A percentile compares a stretch with the other conserved stretches of the same genome.
phyloP scores from a whole-genome alignment of 73 alveolate species.

The Paramecium tetraurelia region DNA sequence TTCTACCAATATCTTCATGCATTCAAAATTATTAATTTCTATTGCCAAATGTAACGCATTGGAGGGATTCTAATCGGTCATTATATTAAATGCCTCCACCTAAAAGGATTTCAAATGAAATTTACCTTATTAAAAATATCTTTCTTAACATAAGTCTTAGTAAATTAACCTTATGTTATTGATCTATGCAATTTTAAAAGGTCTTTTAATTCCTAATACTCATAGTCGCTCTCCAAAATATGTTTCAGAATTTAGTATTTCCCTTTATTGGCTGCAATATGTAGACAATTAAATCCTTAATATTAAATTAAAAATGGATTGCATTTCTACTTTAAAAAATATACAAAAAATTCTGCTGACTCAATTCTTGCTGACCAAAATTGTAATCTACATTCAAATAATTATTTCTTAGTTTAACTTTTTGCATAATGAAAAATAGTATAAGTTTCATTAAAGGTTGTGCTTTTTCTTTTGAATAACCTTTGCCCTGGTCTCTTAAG shows the following conservation, averaged over 20 bases:
- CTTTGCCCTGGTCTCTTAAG: neutral
- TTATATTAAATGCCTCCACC: neutral
- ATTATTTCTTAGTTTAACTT: neutral
- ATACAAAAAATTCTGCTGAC: neutral
- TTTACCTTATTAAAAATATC: neutral
- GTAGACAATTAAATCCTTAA: slow-evolving; percentile 13
- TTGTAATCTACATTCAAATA: neutral
- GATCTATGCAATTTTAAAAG: neutral
- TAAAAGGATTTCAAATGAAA: neutral
- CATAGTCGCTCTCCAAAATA: neutral
- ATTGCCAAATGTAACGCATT: slow-evolving; percentile 32
- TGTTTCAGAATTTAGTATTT: neutral
- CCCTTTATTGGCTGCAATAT: slow-evolving; percentile 25
- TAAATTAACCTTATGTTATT: neutral
- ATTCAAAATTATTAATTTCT: neutral
- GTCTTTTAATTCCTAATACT: neutral
- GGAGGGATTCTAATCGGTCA: neutral
- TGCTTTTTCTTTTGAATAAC: neutral
- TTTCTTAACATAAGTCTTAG: neutral
- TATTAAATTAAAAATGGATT: neutral
- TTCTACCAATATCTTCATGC: neutral
- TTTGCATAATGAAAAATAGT: neutral
- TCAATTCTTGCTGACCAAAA: slow-evolving; percentile 30
- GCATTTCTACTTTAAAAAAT: neutral
- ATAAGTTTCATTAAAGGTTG: neutral